Conservation (phyloP, 202 grass and related monocot species). For the Brachypodium distachyon region DNA sequence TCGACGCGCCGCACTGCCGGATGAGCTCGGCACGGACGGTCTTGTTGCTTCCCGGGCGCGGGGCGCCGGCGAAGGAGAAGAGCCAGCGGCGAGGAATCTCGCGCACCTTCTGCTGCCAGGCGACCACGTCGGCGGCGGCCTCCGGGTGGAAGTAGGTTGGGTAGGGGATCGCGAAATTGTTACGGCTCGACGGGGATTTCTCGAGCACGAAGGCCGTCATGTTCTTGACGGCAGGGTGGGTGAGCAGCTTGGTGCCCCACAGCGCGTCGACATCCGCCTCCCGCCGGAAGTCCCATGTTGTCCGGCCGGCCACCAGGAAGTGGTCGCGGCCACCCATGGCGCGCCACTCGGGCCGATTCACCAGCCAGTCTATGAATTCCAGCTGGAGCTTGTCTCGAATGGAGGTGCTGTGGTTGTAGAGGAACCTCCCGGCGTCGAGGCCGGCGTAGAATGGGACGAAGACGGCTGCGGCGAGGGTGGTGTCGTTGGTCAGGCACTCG, state of each 20-base stretch:
- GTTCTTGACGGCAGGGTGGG: conserved; percentile 42
- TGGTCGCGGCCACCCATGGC: conserved; percentile 53
- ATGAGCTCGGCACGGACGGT: conserved; percentile 50
- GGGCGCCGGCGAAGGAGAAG: conserved; percentile 70
- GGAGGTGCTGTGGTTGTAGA: conserved; percentile 26
- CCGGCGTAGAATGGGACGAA: conserved; percentile 70
- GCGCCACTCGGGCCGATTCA: conserved; percentile 48
- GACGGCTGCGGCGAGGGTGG: conserved; percentile 37
- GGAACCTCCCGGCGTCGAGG: conserved; percentile 39
- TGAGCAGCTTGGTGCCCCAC: conserved; percentile 72
- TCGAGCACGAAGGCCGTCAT: conserved; percentile 61
- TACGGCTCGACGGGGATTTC: conserved; percentile 26
- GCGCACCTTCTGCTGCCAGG: conserved; percentile 40
- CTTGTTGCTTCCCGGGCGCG: conserved; percentile 26
- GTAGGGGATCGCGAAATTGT: conserved; percentile 47
- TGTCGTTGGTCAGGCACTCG: conserved; percentile 45
- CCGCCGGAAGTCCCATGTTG: conserved; percentile 60
- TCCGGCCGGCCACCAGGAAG: conserved; percentile 65
- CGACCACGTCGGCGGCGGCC: conserved; percentile 29
- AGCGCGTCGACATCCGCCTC: conserved; percentile 14
- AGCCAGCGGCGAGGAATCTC: conserved; percentile 32
- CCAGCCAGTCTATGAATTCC: conserved; percentile 46
- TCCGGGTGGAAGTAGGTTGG: conserved; percentile 73
- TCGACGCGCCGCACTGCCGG: conserved; percentile 46
- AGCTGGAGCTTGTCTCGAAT: conserved; percentile 41